Conservation (phyloP, 2,329 filamentous ascomycete species). For the Cercospora janseana region DNA sequence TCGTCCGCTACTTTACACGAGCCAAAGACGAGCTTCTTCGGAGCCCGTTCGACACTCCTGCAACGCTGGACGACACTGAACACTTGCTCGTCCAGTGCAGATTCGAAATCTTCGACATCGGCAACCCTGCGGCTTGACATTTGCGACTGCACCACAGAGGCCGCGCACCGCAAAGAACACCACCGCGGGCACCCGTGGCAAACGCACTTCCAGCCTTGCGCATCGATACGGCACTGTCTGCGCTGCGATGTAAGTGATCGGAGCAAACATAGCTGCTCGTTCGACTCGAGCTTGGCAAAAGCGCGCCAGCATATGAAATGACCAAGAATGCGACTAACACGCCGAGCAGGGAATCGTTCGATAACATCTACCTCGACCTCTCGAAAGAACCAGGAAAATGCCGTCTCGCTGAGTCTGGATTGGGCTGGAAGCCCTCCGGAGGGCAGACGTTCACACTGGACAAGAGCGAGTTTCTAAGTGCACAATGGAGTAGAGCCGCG, state of each 20-base stretch:
- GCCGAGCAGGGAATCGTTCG: constrained; percentile 74
- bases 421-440: constrained; percentile 91
- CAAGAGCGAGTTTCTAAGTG: constrained; percentile 75
- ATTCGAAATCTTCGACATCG: too few species aligned
- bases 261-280: neutral
- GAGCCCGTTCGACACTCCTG: too few species aligned
- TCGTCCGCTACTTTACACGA: constrained; percentile 2
- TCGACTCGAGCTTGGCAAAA: neutral
- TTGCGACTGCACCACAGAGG: too few species aligned
- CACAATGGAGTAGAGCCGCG: constrained; percentile 92
- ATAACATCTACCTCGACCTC: constrained; percentile 93
- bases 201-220: neutral
- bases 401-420: constrained; percentile 87
- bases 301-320: neutral
- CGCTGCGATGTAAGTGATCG: constrained; percentile 8
- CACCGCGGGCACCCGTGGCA: constrained; percentile 12
- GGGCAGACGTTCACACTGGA: constrained; percentile 94
- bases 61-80: too few species aligned
- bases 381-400: constrained; percentile 91
- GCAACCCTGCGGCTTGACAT: too few species aligned
- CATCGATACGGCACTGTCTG: neutral
- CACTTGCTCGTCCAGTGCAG: too few species aligned
- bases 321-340: constrained; percentile 1
- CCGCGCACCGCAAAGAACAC: neutral
- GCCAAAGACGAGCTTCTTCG: neutral